Evolutionary conservation across 140 eudicot species (phyloP), one percentile per base, ranked within the genome.

Genomic region (Ambrosia hybrid): DNA sequence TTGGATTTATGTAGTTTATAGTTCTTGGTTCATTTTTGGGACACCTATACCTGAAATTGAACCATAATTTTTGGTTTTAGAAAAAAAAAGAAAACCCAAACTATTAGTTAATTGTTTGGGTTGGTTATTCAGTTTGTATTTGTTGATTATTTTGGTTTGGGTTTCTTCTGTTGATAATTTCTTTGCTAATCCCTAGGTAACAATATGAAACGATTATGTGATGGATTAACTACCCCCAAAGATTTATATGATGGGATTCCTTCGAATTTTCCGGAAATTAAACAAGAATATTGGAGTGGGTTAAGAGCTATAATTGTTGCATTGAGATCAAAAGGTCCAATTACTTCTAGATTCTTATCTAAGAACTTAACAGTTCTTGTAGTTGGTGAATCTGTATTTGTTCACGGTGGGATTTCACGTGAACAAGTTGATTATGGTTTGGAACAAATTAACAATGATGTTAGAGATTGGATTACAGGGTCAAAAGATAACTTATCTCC

Each of bases 391-490:
- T 85, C 89, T 3, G 88, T 92, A 60, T 92, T 92, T 67, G 98
- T 81, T 30, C 98, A 92, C 39, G 98, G 98, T 1, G 96, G 98
- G 61, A 59, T 92, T 70, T 80, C 87, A 58, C 78, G 82, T 16
- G 79, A 78, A 6, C 96, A 92, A 65, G 96, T 85, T 8, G 57
- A 45, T 13, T 83, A 87, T 17, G 96, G 98, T 30, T 80, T 92
- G 66, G 96, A 92, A 34, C 75, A 83, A 57, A 87, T 89, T 71
- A 92, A 92, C 66, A 77, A 85, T 33, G 92, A 92, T 65, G 91
- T 92, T 51, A 85, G 92, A 72, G 92, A 89, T 81, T 92, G 96
- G 98, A 81, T 92, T 41, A 65, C 39, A 2, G 98, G 98, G 1
- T 36, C 68, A 14, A 85, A 57, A 64, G 74, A 73, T 14, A 75